A percentile compares a stretch with the other conserved stretches of the same genome.
phyloP scores from a whole-genome alignment of 2,329 filamentous ascomycete genomes.

The Phaeoacremonium minimum region DNA sequence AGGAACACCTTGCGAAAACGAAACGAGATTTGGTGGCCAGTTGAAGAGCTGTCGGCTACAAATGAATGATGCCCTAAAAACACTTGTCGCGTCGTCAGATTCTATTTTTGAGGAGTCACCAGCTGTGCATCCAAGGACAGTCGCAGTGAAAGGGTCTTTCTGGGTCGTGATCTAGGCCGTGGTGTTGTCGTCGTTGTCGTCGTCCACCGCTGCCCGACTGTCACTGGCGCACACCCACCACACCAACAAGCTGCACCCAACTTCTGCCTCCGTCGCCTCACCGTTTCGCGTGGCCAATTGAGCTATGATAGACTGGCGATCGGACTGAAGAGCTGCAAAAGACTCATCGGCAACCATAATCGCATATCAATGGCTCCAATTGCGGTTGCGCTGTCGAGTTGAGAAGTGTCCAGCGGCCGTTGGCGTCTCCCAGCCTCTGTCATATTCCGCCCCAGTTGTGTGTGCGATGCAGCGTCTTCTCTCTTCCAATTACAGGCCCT shows the following conservation, averaged over 20 bases:
- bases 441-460: no score
- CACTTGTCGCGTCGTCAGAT: neutral
- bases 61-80: neutral
- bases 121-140: no score
- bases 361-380: constrained; percentile 17
- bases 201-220: neutral
- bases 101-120: neutral
- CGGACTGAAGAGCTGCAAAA: neutral
- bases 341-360: constrained; percentile 9
- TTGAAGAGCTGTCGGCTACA: neutral
- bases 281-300: neutral
- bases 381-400: constrained; percentile 7
- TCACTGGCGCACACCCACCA: neutral
- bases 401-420: neutral
- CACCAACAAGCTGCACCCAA: neutral
- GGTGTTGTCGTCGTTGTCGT: neutral
- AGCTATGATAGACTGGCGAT: neutral
- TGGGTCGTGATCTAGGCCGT: no score
- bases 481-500: neutral
- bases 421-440: neutral
- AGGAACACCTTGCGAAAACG: neutral
- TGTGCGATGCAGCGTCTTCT: no score
- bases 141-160: no score
- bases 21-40: no score
- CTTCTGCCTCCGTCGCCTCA: neutral